A percentile compares a stretch with the other conserved stretches of the same genome.
Evolutionary conservation across 192 early-diverging fungal species (phyloP).

Genomic region (Gryganskiella cystojenkinii): DNA sequence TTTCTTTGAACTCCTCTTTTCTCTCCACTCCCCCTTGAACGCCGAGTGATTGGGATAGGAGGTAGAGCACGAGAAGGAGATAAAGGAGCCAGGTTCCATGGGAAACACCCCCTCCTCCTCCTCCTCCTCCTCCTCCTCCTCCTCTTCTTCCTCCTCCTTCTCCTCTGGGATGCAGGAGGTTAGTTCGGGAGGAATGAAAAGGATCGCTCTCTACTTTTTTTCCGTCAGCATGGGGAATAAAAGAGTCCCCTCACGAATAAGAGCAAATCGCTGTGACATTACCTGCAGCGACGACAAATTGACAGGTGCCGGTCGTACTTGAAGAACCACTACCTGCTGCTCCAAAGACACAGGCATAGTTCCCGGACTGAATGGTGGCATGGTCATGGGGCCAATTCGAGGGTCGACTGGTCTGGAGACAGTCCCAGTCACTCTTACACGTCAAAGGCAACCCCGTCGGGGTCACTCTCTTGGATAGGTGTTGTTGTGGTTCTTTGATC

Average conservation of each 20-base stretch:
- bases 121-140: too few species aligned
- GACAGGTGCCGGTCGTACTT: conserved; percentile 47
- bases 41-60: too few species aligned
- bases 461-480: conserved; percentile 15
- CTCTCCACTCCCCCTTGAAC: too few species aligned
- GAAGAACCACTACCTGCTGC: neutral
- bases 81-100: too few species aligned
- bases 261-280: neutral
- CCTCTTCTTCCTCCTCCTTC: too few species aligned
- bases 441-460: conserved; percentile 23
- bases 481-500: neutral
- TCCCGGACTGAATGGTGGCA: conserved; percentile 45
- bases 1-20: too few species aligned
- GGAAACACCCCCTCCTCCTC: too few species aligned
- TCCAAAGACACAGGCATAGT: conserved; percentile 67
- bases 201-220: neutral
- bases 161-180: too few species aligned
- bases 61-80: too few species aligned
- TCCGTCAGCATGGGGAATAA: neutral
- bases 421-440: conserved; percentile 42
- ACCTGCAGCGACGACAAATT: conserved; percentile 70
- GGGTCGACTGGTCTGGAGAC: conserved; percentile 26
- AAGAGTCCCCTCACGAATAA: neutral
- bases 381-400: conserved; percentile 28
- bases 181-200: too few species aligned